Evolutionary conservation across 495 filamentous ascomycete species (phyloP), one percentile per base, ranked within the genome.

Genomic region (Echria macrotheca): DNA sequence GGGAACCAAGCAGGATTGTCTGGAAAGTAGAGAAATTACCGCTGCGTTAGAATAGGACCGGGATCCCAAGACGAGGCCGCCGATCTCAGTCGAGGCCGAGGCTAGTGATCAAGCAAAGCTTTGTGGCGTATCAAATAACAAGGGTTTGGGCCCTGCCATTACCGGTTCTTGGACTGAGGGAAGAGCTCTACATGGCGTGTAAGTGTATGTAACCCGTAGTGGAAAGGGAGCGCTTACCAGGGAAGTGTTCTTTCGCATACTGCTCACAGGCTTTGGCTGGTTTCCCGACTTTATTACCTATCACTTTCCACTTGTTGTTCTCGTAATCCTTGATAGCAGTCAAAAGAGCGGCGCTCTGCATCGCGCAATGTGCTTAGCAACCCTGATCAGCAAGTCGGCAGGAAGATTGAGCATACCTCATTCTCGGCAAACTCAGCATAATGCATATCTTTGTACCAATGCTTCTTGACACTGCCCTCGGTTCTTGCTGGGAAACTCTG

Each of bases 401-500:
- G 26, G 17, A 47, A 31, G 12, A 31, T 6, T 31, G 12, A 6
- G 70, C 69, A 64, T 78, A 95, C 90, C 80, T 98, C 93, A 59
- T 98, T 91, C 75, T 96, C 93, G 39, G 87, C 93, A 61, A 98
- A 98, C 63, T 98, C 93, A 45, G 93, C 93, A 67, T 98, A 97
- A 61, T 98, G 93, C 93, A 98, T 98, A 60, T 97, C 93, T 90
- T 98, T 98, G 66, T 98, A 98, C 93, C 93, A 98, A 67, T 98
- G 93, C 72, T 98, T 98, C 77, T 98, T 98, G 9, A 98, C 93
- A 60, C 89, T 95, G 14, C 93, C 93, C 67, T 98, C 93, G 18
- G 93, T 98, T 55, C 93, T 77, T 14, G 79, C 81, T 12, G 93
- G 93, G 67, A 98, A 98, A 8, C 85, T 90, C 88, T 94, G 28